Evolutionary conservation across 768 basidiomycete genomes (phyloP), one percentile per base, ranked within the genome.

Genomic region (Collybia sp.): DNA sequence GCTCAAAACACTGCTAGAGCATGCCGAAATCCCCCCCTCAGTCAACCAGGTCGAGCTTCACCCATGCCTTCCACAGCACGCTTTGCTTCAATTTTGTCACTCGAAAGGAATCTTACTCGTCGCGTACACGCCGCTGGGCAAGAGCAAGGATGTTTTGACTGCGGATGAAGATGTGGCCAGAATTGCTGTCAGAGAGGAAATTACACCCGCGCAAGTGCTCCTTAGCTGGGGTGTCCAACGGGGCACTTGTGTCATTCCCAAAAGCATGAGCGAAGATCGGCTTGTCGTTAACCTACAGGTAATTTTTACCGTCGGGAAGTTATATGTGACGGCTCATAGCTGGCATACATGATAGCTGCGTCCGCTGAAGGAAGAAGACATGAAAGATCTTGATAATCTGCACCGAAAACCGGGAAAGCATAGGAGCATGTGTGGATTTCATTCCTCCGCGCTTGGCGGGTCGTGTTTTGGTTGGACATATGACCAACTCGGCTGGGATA

Each of bases 161-260:
- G 42, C 44, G 12, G 15, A 34, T 6, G 64, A 72, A 45, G 54
- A 55, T 8, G 37, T 72, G 19, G 17, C 44, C 2, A 33, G 44
- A 2, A 53, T 73, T 6, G 67, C 69, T 2, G 48, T 46, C 12
- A 59, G 59, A 40, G 52, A 64, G 44, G 46, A 50, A 25, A 61
- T 50, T 10, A 63, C 65, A 3, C 53, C 64, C 1, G 75, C 74
- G 1, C 77, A 80, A 53, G 67, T 79, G 6, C 58, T 77, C 2
- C 67, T 83, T n/a, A 70, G 76, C 49, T 83, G 81, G 82, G 72
- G 68, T 11, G 73, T 77, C 5, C 70, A 79, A 57, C 66, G 75
- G 5, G 75, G 75, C 11, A 71, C 76, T 9, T 66, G 68, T 10
- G 74, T 80, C 15, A 73, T 82, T 30, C 77, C 82, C 18, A 82